Conservation (phyloP, 176 grass and related monocot genomes). For the Zizania latifolia region DNA sequence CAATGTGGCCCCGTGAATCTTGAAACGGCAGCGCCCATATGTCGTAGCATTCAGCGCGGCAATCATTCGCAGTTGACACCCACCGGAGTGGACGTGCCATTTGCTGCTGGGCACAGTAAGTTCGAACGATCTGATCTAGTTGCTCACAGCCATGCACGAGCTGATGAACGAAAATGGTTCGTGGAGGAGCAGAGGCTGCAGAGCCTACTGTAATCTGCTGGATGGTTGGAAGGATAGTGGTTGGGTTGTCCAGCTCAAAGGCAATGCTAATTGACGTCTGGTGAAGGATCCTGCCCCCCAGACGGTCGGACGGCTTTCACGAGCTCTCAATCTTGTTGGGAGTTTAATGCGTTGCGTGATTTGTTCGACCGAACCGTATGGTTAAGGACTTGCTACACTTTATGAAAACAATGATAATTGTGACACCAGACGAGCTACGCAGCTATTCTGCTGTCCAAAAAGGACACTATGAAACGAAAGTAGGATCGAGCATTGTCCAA, state of each 20-base stretch:
- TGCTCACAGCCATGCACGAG: background rate
- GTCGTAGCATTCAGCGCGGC: background rate
- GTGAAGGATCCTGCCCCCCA: background rate
- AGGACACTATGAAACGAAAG: background rate
- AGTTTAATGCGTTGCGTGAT: background rate
- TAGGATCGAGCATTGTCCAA: background rate
- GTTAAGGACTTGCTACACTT: background rate
- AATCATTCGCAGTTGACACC: background rate
- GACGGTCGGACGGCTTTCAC: background rate
- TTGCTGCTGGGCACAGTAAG: background rate
- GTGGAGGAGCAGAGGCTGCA: background rate
- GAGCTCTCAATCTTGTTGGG: background rate
- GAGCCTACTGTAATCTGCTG: background rate
- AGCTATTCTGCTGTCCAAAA: background rate
- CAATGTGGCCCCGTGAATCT: background rate
- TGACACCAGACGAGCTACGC: background rate
- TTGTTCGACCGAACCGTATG: background rate
- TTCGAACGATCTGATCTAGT: background rate
- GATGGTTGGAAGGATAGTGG: background rate
- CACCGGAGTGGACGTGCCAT: background rate
- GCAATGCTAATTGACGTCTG: background rate
- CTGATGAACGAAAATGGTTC: background rate
- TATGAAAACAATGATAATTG: background rate
- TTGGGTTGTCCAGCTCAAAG: constrained; percentile 19
- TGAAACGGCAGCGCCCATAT: background rate